Evolutionary conservation across 345 rosid genomes (phyloP).

Genomic region (Populus simonii): DNA sequence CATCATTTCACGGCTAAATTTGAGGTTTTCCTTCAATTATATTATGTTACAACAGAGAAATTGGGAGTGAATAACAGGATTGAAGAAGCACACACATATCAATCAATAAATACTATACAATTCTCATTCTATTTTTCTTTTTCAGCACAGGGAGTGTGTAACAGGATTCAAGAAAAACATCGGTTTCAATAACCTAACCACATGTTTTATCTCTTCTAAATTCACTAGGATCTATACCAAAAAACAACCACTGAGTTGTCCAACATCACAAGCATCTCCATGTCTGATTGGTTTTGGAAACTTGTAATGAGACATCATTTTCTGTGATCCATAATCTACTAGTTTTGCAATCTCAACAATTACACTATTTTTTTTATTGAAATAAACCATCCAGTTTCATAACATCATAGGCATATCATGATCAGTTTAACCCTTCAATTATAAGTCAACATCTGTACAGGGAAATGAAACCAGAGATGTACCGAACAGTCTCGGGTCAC

Average conservation of each 20-base stretch:
- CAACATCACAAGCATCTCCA: neutral
- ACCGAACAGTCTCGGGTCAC: slow-evolving; percentile 10
- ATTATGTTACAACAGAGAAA: too few relatives aligned
- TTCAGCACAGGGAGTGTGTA: too few relatives aligned
- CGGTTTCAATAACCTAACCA: neutral
- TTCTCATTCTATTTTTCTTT: too few relatives aligned
- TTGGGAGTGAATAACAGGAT: too few relatives aligned
- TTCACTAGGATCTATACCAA: neutral
- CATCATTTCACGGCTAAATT: too few relatives aligned
- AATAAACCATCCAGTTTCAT: neutral
- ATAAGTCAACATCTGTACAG: neutral
- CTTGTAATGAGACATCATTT: neutral
- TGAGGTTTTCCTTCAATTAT: too few relatives aligned
- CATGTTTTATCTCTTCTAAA: neutral
- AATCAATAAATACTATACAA: too few relatives aligned
- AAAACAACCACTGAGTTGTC: neutral
- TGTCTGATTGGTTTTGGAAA: neutral
- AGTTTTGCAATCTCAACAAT: neutral
- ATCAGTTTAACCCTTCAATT: neutral
- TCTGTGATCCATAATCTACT: neutral
- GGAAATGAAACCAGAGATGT: neutral
- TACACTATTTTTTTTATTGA: neutral
- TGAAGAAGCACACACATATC: too few relatives aligned
- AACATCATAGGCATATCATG: neutral
- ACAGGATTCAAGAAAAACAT: neutral